phyloP scores from a whole-genome alignment of 768 basidiomycete genomes.

The Chalciporus pseudorubinellus region DNA sequence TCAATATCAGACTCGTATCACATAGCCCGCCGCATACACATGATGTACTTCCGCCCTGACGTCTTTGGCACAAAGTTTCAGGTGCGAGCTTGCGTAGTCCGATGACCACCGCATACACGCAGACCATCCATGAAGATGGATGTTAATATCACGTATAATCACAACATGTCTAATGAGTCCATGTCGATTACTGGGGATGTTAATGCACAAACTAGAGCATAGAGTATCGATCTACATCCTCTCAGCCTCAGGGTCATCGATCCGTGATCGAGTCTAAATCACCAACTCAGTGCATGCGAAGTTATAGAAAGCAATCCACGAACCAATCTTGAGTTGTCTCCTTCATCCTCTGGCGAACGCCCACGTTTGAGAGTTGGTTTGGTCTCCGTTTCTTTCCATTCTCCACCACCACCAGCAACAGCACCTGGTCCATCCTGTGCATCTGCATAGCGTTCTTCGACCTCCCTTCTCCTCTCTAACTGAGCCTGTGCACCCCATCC shows the following conservation, averaged over 20 bases:
- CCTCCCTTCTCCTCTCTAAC: slow-evolving; percentile 72
- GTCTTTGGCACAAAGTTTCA: slow-evolving; percentile 38
- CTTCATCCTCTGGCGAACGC: slow-evolving; percentile 79
- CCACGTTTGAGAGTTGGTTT: slow-evolving; percentile 57
- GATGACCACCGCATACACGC: slow-evolving; percentile 32
- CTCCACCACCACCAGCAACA: slow-evolving; percentile 80
- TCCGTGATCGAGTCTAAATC: slow-evolving; percentile 53
- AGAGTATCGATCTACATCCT: too few species aligned
- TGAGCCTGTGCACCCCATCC: slow-evolving; percentile 92
- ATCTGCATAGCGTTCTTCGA: slow-evolving; percentile 85
- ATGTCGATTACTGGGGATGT: slow-evolving; percentile 4
- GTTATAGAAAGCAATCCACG: slow-evolving; percentile 23
- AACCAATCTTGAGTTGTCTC: slow-evolving; percentile 54
- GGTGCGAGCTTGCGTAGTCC: slow-evolving; percentile 49
- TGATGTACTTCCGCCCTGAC: slow-evolving; percentile 45
- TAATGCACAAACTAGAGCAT: slow-evolving; percentile 1
- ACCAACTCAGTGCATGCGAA: slow-evolving; percentile 6
- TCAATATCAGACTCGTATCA: slow-evolving; percentile 67
- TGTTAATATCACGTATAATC: too few species aligned
- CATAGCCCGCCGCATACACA: slow-evolving; percentile 60
- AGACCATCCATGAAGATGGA: not conserved
- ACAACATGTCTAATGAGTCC: slow-evolving; percentile 17
- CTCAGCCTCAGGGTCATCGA: slow-evolving; percentile 65
- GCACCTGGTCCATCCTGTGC: slow-evolving; percentile 76
- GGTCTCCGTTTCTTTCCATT: slow-evolving; percentile 73